Evolutionary conservation across 306 rosid genomes (phyloP), one percentile per base, ranked within the genome.

Genomic region (Hylodesmum podocarpum): DNA sequence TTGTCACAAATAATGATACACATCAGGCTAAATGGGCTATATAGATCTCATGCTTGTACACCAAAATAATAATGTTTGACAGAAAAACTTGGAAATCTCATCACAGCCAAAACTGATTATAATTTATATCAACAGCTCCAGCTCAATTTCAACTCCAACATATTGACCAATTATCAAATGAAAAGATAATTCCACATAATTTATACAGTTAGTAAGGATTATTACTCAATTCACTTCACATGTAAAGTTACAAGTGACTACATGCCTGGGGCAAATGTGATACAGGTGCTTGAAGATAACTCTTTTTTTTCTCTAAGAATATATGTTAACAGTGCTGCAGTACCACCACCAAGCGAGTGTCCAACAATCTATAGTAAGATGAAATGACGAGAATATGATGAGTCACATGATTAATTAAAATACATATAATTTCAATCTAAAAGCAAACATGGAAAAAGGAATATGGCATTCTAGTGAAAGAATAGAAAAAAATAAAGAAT

Each of bases 331-430:
- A 90, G 81, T 1, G 96, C 92, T 65, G 97, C 97, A 53, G 97
- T 90, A 64, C 97, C 97, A 62, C 96, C 96, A 34, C 96, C 96
- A 59, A 92, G 96, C 0, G 97, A 92, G 78, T 93, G 97, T 63
- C 97, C 97, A 78, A 93, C 84, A 75, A 93, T 83, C 97, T 93
- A 61, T 36, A 19, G 81, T 16, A 72, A 72, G 67, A 81, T 37
- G 4, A 64, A 18, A 62, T 18, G 46, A 27, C 10, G 36, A n/a
- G 27, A 64, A 53, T 10, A 51, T 40, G 34, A 82, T 57, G 6
- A 40, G 22, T 69, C 5, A 12, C 21, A 43, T 19, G 54, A 37
- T 27, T 14, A 33, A 28, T 4, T 64, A 24, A 66, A 29, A 31
- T 0, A 14, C 14, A 12, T 28, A 55, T 24, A 66, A 37, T 22